Percentiles rank a stretch among this genome's conserved stretches.
phyloP scores from a whole-genome alignment of 2,329 filamentous ascomycete genomes.

The Chrysosporium queenslandicum region DNA sequence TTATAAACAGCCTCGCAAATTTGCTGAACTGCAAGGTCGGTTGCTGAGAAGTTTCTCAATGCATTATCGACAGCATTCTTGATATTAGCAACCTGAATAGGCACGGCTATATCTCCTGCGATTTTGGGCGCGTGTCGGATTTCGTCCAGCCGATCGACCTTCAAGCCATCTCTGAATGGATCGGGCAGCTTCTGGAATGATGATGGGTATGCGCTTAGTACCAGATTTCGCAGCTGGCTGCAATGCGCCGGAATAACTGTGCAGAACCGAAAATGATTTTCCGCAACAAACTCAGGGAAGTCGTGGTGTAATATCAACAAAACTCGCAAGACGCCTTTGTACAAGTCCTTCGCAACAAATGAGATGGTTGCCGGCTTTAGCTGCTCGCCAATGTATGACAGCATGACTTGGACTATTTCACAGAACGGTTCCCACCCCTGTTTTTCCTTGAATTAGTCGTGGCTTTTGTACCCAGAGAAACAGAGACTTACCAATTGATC shows the following conservation, averaged over 20 bases:
- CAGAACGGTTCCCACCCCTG: constrained; percentile 67
- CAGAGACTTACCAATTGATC: constrained; percentile 40
- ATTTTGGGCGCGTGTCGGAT: constrained; percentile 58
- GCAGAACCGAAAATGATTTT: constrained; percentile 74
- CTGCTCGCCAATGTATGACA: constrained; percentile 67
- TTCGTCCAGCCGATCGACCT: constrained; percentile 67
- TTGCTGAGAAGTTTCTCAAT: constrained; percentile 50
- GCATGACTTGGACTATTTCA: constrained; percentile 60
- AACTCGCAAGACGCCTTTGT: constrained; percentile 72
- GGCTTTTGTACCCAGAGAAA: neutral
- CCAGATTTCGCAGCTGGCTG: constrained; percentile 76
- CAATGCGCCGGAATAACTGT: constrained; percentile 73
- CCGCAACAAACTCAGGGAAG: constrained; percentile 83
- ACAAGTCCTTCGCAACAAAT: constrained; percentile 67
- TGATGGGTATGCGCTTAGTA: constrained; percentile 69
- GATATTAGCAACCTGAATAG: constrained; percentile 42
- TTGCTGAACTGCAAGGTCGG: constrained; percentile 60
- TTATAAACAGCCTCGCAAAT: constrained; percentile 64
- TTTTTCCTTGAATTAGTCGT: constrained; percentile 11
- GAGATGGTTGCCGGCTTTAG: constrained; percentile 63
- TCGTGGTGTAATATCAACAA: constrained; percentile 83
- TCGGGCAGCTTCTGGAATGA: constrained; percentile 62
- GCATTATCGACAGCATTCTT: constrained; percentile 45
- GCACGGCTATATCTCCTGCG: constrained; percentile 50
- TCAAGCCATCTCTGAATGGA: constrained; percentile 61